These are phyloP conservation scores for Eucalyptus pauciflora DNA, from an alignment of 345 rosid genomes.

Conservation along the genomic window DNA sequence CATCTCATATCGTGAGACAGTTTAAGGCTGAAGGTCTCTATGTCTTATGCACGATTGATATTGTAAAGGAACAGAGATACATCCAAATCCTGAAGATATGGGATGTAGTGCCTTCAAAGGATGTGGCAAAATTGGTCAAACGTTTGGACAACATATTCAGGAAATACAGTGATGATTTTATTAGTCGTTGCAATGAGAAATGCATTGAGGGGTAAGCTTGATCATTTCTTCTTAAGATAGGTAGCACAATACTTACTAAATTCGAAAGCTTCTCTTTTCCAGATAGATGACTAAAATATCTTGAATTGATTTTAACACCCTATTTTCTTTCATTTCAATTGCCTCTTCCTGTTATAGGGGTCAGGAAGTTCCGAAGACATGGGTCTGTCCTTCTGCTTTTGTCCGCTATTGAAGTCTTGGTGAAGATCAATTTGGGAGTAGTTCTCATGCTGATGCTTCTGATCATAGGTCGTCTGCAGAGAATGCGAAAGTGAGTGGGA, in stretches of 20 bases:
- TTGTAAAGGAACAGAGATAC: constrained; percentile 9
- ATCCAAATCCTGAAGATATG: constrained; percentile 41
- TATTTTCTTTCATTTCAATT: background rate
- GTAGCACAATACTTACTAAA: background rate
- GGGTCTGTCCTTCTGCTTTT: constrained; percentile 17
- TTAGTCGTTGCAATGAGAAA: constrained; percentile 28
- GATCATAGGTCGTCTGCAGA: constrained; percentile 10
- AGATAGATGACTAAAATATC: background rate
- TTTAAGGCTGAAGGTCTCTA: constrained; percentile 24
- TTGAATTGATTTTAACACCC: background rate
- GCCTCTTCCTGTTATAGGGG: constrained; percentile 6
- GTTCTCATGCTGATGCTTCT: background rate
- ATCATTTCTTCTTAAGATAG: background rate
- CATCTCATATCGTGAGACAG: constrained; percentile 26
- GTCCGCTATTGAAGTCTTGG: background rate
- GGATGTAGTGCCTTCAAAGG: constrained; percentile 33
- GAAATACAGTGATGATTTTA: constrained; percentile 20
- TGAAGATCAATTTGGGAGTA: background rate
- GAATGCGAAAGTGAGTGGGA: constrained; percentile 33
- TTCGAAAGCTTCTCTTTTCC: background rate
- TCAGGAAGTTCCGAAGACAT: constrained; percentile 33
- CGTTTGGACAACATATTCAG: constrained; percentile 26
- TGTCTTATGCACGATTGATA: constrained; percentile 27
- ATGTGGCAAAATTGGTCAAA: constrained; percentile 19
- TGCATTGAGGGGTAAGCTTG: constrained; percentile 30